These are phyloP conservation scores for Scutellaria baicalensis DNA, from an alignment of 257 asterid species.

Conservation along the genomic window DNA sequence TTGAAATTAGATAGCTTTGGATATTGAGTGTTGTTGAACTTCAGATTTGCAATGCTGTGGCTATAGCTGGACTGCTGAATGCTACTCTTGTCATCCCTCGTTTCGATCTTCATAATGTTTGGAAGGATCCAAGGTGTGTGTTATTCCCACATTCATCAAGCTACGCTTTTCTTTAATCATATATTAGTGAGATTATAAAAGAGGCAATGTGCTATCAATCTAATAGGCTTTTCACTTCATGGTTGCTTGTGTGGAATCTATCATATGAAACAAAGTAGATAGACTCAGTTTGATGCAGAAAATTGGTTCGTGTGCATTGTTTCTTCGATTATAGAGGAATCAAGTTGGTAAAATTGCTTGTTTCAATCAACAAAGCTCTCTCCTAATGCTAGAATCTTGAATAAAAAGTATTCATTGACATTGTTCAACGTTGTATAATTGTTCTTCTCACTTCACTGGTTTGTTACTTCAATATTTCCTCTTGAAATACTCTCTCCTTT, in stretches of 20 bases:
- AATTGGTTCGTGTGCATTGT: background rate
- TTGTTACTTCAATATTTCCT: no score
- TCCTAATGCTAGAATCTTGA: background rate
- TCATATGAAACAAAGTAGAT: no score
- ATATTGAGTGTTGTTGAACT: background rate
- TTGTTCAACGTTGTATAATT: background rate
- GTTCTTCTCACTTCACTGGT: background rate
- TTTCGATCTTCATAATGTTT: slow-evolving; percentile 68
- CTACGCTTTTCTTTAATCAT: no score
- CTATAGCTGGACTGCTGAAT: slow-evolving; percentile 71
- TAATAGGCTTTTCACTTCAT: no score
- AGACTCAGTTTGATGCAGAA: no score
- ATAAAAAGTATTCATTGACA: background rate
- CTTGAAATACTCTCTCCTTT: no score
- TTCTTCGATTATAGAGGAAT: background rate
- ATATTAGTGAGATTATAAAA: no score
- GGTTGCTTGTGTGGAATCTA: no score
- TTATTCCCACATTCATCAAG: background rate
- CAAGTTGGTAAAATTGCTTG: background rate
- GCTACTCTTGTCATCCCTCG: slow-evolving; percentile 80
- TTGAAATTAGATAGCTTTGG: background rate
- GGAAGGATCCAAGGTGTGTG: slow-evolving; percentile 80
- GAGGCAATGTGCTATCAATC: no score
- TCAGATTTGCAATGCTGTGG: slow-evolving; percentile 92
- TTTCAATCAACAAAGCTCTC: background rate